Base-by-base conservation (phyloP, 2,329 filamentous ascomycete genomes). In the Ceratocystiopsis sp. region DNA sequence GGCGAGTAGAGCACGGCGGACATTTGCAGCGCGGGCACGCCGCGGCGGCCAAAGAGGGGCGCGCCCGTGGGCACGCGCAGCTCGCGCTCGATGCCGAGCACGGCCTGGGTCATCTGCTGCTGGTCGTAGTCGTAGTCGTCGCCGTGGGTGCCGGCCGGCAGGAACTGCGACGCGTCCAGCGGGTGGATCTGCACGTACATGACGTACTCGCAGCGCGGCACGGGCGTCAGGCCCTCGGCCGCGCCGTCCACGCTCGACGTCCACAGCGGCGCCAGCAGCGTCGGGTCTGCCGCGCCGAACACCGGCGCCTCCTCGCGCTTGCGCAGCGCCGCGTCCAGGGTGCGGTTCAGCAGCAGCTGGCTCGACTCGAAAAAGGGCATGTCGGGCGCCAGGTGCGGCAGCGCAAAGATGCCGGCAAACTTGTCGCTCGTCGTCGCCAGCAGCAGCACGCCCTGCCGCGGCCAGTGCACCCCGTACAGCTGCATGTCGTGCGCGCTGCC, bases 341-440 rank as follows among this genome's bases (percentile, higher is more conserved):
- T 87, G 49, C 71, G 67, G 53, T 89, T 83, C 34, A 96, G 66
- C 15, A 93, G 63, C 41, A 65, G 64, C 54, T 79, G 58, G 62
- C 75, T 68, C 47, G 71, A 68, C 54, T 62, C 57, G 57, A 75
- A 75, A 54, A 70, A 76, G 40, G 73, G 65, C 4, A 63, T 56
- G 17, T 64, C 59, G 0, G 84, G 71, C 1, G 82, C 68, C 42
- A 98, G 70, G 59, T 96, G 86, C 21, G 91, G 87, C 39, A 96
- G 64, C 3, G 79, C 82, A 57, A 93, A 93, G 44, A 96, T 79
- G 37, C 91, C 87, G n/a, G 80, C 76, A 54, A 91, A 91, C 64
- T 93, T 95, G 55, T 94, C 83, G 59, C 86, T 95, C 40, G 86
- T 89, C 1, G 89, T 95, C 2, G 81, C 84, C 56, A 96, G 64